These are phyloP conservation scores for Yamadazyma diddensiae DNA, from an alignment of 1,139 yeast genomes.

Conservation along the genomic window DNA sequence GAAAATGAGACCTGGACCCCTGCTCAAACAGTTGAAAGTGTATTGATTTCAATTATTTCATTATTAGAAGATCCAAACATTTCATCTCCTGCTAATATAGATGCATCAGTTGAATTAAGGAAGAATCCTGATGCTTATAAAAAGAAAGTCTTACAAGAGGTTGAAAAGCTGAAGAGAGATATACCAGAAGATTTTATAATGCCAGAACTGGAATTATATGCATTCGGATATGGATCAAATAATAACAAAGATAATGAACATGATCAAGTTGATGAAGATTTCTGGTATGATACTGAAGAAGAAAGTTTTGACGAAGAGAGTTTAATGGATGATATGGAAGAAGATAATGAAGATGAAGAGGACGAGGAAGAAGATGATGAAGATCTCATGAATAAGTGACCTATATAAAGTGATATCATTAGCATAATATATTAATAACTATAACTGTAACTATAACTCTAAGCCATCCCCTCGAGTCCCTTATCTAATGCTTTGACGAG, in stretches of 20 bases:
- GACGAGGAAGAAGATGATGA: slow-evolving; percentile 52
- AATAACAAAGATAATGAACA: slow-evolving; percentile 44
- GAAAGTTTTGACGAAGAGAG: slow-evolving; percentile 55
- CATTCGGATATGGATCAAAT: slow-evolving; percentile 51
- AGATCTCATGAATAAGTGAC: slow-evolving; percentile 23
- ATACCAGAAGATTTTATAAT: slow-evolving; percentile 82
- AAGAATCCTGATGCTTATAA: slow-evolving; percentile 79
- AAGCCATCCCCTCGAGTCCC: slow-evolving; percentile 34
- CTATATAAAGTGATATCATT: slow-evolving; percentile 2
- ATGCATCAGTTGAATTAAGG: slow-evolving; percentile 90
- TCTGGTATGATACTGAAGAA: slow-evolving; percentile 76
- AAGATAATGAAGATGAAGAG: slow-evolving; percentile 56
- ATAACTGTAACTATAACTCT: slow-evolving; percentile 1
- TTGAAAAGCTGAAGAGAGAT: slow-evolving; percentile 76
- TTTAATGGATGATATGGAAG: slow-evolving; percentile 51
- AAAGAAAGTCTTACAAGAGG: slow-evolving; percentile 77
- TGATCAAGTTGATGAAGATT: slow-evolving; percentile 78
- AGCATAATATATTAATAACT: slow-evolving; percentile 5
- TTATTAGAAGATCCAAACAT: slow-evolving; percentile 91
- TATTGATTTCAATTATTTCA: slow-evolving; percentile 84
- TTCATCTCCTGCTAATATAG: slow-evolving; percentile 92
- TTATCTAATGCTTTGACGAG: slow-evolving; percentile 26
- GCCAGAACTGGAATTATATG: slow-evolving; percentile 64
- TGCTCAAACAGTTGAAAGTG: slow-evolving; percentile 92
- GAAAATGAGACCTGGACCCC: slow-evolving; percentile 96